Conservation (phyloP, 2,329 filamentous ascomycete species). For the Alternaria sp. region DNA sequence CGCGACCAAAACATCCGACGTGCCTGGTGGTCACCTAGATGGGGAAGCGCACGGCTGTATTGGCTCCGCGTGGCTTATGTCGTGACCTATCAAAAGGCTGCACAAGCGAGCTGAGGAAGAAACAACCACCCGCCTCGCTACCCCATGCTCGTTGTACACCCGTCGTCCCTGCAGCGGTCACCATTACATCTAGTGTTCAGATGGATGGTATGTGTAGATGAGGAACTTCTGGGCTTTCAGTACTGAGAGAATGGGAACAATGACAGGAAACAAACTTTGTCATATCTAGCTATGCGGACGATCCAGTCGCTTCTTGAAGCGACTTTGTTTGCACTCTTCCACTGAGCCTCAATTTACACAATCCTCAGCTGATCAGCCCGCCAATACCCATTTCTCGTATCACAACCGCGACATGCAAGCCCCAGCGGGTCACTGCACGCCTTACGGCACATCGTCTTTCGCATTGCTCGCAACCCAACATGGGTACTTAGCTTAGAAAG, state of each 20-base stretch:
- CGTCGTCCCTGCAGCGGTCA: conserved; percentile 1
- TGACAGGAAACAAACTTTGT: not conserved
- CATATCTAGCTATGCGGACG: not conserved
- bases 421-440: conserved; percentile 15
- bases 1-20: conserved; percentile 4
- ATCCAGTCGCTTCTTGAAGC: not conserved
- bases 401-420: conserved; percentile 11
- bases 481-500: conserved; percentile 4
- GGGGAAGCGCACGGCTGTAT: not conserved
- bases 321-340: not conserved
- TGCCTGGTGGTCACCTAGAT: conserved; percentile 9
- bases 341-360: not conserved
- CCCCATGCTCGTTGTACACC: conserved; percentile 9
- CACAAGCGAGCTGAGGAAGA: conserved; percentile 2
- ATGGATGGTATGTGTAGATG: not conserved
- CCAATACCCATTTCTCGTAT: conserved; percentile 8
- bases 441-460: conserved; percentile 1
- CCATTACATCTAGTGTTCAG: not conserved
- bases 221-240: not conserved
- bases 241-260: not conserved
- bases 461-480: conserved; percentile 1
- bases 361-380: conserved; percentile 9
- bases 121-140: conserved; percentile 11
- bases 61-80: not conserved
- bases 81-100: conserved; percentile 6